Percentiles rank a stretch among this genome's conserved stretches.
phyloP scores from a whole-genome alignment of 2,329 filamentous ascomycete genomes.

The Aspergillus sp. region DNA sequence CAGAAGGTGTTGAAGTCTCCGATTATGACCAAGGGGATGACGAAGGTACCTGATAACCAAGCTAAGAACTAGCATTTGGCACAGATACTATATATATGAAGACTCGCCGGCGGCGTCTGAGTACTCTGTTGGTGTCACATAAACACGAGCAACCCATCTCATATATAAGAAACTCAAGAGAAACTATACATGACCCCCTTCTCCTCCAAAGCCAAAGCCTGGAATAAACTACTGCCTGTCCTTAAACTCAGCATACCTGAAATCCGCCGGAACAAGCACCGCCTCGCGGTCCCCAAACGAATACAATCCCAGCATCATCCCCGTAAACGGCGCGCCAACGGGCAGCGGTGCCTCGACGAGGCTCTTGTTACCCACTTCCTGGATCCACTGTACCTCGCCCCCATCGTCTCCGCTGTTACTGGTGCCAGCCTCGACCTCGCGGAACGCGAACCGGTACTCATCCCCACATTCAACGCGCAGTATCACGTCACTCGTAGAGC shows the following conservation, averaged over 20 bases:
- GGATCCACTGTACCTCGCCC: slow-evolving; percentile 30
- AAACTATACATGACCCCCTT: not conserved
- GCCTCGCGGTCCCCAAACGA: slow-evolving; percentile 48
- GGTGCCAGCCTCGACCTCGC: slow-evolving; percentile 18
- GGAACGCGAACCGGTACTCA: slow-evolving; percentile 36
- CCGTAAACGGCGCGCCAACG: slow-evolving; percentile 49
- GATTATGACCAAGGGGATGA: slow-evolving; percentile 22
- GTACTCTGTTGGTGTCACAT: not conserved
- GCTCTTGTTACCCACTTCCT: slow-evolving; percentile 33
- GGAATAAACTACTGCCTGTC: not conserved
- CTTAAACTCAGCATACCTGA: slow-evolving; percentile 37
- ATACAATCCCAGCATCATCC: slow-evolving; percentile 54
- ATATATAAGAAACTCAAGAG: not conserved
- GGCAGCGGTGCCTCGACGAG: slow-evolving; percentile 42
- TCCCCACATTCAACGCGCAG: slow-evolving; percentile 38
- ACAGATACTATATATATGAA: not conserved
- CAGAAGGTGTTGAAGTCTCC: slow-evolving; percentile 29
- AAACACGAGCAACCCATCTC: not conserved
- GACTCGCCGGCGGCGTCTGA: not conserved
- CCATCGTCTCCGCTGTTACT: not conserved
- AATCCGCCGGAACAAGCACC: slow-evolving; percentile 49
- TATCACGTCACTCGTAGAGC: slow-evolving; percentile 24
- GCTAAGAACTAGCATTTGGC: not conserved
- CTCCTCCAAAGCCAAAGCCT: not conserved
- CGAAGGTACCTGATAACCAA: slow-evolving; percentile 3